Percentiles rank a stretch among this genome's conserved stretches.
Conservation (phyloP, 2,329 filamentous ascomycete genomes). For the Colletotrichum sp. region DNA sequence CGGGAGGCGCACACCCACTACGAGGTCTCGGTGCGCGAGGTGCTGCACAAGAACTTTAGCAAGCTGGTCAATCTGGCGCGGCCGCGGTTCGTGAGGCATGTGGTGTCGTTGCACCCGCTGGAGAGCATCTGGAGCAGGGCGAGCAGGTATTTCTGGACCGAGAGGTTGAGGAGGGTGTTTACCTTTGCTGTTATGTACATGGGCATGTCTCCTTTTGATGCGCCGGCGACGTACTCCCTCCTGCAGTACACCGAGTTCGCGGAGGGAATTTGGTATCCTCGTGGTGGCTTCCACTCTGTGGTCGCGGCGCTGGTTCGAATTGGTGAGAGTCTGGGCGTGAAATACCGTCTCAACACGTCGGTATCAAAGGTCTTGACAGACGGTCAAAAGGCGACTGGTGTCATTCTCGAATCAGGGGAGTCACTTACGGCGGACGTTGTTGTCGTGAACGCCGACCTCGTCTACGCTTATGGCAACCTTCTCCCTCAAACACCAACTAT, state of each 20-base stretch:
- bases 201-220: constrained; percentile 81
- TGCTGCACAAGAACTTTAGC: constrained; percentile 72
- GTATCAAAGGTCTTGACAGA: constrained; percentile 63
- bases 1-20: constrained; percentile 73
- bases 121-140: constrained; percentile 73
- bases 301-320: constrained; percentile 68
- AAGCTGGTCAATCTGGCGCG: constrained; percentile 61
- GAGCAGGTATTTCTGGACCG: constrained; percentile 71
- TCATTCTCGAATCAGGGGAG: constrained; percentile 63
- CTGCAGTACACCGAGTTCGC: constrained; percentile 78
- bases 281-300: constrained; percentile 72
- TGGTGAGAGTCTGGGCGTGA: constrained; percentile 64
- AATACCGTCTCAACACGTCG: constrained; percentile 64
- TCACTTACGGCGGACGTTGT: constrained; percentile 68
- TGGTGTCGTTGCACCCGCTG: constrained; percentile 71
- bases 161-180: constrained; percentile 72
- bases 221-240: constrained; percentile 75
- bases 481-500: constrained; percentile 51
- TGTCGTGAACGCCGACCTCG: constrained; percentile 75
- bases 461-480: constrained; percentile 76
- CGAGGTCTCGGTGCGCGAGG: constrained; percentile 69
- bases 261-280: constrained; percentile 79
- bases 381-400: constrained; percentile 60
- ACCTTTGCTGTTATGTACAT: constrained; percentile 85
- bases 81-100: constrained; percentile 61